Percentiles rank a stretch among this genome's conserved stretches.
Conservation (phyloP, 1,139 yeast genomes). For the Magnusiomyces tetraspermus region DNA sequence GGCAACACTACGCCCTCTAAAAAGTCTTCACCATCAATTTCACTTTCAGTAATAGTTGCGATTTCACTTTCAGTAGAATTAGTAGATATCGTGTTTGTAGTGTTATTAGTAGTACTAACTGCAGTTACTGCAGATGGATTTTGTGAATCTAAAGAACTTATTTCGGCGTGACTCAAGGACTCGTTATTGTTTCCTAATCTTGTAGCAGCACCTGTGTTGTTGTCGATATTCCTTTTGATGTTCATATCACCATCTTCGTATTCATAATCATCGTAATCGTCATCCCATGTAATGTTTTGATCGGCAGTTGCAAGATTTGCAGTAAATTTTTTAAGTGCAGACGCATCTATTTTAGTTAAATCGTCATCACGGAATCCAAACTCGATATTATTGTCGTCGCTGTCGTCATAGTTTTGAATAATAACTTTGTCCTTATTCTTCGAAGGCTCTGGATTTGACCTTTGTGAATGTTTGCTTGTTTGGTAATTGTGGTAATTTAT, state of each 20-base stretch:
- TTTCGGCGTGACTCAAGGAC: not conserved
- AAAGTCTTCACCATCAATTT: constrained; percentile 13
- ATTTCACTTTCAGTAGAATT: too few species aligned
- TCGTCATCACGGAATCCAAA: not conserved
- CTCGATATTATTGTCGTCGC: not conserved
- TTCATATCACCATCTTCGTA: too few species aligned
- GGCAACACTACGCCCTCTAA: constrained; percentile 14
- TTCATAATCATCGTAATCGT: too few species aligned
- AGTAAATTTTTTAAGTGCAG: not conserved
- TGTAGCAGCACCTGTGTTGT: too few species aligned
- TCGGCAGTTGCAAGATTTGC: not conserved
- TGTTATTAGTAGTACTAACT: too few species aligned
- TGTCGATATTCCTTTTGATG: too few species aligned
- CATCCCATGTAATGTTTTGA: not conserved
- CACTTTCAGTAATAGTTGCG: constrained; percentile 13
- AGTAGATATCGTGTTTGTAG: too few species aligned
- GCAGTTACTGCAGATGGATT: constrained; percentile 1
- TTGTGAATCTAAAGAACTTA: constrained; percentile 10
- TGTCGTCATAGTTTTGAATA: not conserved
- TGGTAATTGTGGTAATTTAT: not conserved
- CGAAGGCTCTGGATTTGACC: not conserved
- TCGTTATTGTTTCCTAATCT: too few species aligned
- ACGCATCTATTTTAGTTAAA: constrained; percentile 1
- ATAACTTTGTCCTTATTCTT: too few species aligned
- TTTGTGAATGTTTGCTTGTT: not conserved